Percentiles rank a stretch among this genome's conserved stretches.
Evolutionary conservation across 1,139 yeast genomes (phyloP).

Genomic region (Blastobotrys buckinghamii): DNA sequence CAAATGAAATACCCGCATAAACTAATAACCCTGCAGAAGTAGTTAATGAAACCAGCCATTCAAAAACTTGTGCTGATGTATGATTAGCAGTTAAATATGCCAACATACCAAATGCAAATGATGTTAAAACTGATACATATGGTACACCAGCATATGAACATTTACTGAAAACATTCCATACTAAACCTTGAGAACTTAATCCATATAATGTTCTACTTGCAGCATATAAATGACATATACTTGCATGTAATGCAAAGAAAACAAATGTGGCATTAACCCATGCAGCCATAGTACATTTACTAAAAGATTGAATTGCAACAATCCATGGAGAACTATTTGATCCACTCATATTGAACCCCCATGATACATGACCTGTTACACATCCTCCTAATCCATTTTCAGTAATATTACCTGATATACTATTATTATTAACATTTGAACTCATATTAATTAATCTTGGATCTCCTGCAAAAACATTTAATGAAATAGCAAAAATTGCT

Average conservation of each 20-base stretch:
- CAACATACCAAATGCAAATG: conserved; percentile 55
- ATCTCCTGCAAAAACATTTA: conserved; percentile 71
- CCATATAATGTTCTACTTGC: conserved; percentile 76
- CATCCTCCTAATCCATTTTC: conserved; percentile 15
- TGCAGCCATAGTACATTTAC: conserved; percentile 55
- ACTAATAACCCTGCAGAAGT: conserved; percentile 68
- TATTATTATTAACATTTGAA: not conserved
- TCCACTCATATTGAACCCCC: conserved; percentile 24
- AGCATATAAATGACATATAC: conserved; percentile 71
- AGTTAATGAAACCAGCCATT: conserved; percentile 55
- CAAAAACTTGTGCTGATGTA: conserved; percentile 59
- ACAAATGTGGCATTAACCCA: conserved; percentile 63
- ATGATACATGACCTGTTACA: conserved; percentile 17
- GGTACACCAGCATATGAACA: conserved; percentile 71
- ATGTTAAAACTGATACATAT: conserved; percentile 56
- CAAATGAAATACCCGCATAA: conserved; percentile 77
- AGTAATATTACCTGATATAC: conserved; percentile 2
- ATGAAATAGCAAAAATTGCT: conserved; percentile 64
- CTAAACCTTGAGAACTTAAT: conserved; percentile 62
- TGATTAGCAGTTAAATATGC: conserved; percentile 56
- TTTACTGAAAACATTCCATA: conserved; percentile 53
- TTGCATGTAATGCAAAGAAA: conserved; percentile 71
- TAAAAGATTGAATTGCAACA: conserved; percentile 67
- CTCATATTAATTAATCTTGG: conserved; percentile 42
- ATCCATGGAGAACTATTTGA: conserved; percentile 49